Conservation (phyloP, 2,329 filamentous ascomycete genomes). For the Trichothecium sympodiale region DNA sequence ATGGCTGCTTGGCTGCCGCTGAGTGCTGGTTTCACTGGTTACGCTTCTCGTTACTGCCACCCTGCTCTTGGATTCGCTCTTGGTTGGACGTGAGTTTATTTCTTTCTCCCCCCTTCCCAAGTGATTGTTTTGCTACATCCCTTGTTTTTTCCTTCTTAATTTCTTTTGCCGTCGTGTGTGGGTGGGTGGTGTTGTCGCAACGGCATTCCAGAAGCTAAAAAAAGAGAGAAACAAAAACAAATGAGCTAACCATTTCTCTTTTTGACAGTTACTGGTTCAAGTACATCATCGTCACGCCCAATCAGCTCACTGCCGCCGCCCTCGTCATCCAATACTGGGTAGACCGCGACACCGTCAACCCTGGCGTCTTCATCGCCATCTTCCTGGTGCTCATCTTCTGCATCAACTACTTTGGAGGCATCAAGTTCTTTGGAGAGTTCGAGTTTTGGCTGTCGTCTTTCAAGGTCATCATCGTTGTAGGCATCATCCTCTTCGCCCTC, state of each 20-base stretch:
- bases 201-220: too few relatives aligned
- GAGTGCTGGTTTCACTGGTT: slow-evolving; percentile 70
- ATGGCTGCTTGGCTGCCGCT: slow-evolving; percentile 78
- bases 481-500: slow-evolving; percentile 53
- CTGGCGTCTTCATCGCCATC: slow-evolving; percentile 68
- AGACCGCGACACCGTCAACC: slow-evolving; percentile 52
- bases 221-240: too few relatives aligned
- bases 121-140: too few relatives aligned
- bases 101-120: too few relatives aligned
- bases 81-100: slow-evolving; percentile 50
- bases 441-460: slow-evolving; percentile 53
- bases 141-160: not conserved
- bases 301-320: slow-evolving; percentile 71
- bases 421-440: slow-evolving; percentile 57
- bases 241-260: too few relatives aligned
- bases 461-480: slow-evolving; percentile 58
- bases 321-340: slow-evolving; percentile 75
- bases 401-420: slow-evolving; percentile 53
- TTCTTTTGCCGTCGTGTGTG: not conserved
- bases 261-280: slow-evolving; percentile 48
- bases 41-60: slow-evolving; percentile 69
- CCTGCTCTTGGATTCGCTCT: slow-evolving; percentile 71
- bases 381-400: slow-evolving; percentile 50
- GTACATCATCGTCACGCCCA: slow-evolving; percentile 80
- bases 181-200: too few relatives aligned